These are phyloP conservation scores for Kentomonas sorsogonicus DNA, from an alignment of 208 protist species.

Conservation along the genomic window DNA sequence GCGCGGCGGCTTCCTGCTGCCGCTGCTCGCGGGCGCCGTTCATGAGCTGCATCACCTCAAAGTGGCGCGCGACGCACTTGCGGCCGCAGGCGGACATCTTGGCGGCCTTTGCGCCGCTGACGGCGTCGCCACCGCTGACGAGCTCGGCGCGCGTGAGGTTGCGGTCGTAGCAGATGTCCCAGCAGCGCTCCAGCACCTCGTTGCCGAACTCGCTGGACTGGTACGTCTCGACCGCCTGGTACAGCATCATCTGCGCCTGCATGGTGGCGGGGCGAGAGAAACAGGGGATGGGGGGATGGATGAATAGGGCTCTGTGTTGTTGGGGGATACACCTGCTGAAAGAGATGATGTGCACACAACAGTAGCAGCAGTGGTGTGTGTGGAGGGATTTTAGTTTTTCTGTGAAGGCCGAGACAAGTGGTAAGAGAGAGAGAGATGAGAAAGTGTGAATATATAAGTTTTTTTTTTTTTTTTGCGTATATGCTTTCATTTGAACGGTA, in stretches of 20 bases:
- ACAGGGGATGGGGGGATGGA: too few relatives aligned
- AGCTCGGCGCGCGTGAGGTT: constrained; percentile 68
- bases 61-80: constrained; percentile 83
- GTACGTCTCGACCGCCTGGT: constrained; percentile 72
- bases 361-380: too few relatives aligned
- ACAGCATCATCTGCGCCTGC: constrained; percentile 74
- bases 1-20: constrained; percentile 29
- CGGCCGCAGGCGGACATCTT: constrained; percentile 82
- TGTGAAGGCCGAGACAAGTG: too few relatives aligned
- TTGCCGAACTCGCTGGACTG: constrained; percentile 66
- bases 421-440: too few relatives aligned
- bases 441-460: too few relatives aligned
- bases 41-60: constrained; percentile 84
- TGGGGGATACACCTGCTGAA: too few relatives aligned
- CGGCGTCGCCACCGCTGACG: constrained; percentile 30
- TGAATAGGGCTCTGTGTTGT: too few relatives aligned
- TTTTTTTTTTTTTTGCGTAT: too few relatives aligned
- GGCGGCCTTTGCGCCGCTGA: constrained; percentile 41
- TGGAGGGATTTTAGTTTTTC: too few relatives aligned
- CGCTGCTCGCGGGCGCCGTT: constrained; percentile 44
- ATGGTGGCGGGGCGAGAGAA: constrained; percentile 22
- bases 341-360: too few relatives aligned
- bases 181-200: constrained; percentile 67
- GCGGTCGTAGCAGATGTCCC: constrained; percentile 82
- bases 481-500: too few relatives aligned